Evolutionary conservation across 371 early-diverging fungal species (phyloP), one percentile per base, ranked within the genome.

Genomic region (Mortierella polycephala): DNA sequence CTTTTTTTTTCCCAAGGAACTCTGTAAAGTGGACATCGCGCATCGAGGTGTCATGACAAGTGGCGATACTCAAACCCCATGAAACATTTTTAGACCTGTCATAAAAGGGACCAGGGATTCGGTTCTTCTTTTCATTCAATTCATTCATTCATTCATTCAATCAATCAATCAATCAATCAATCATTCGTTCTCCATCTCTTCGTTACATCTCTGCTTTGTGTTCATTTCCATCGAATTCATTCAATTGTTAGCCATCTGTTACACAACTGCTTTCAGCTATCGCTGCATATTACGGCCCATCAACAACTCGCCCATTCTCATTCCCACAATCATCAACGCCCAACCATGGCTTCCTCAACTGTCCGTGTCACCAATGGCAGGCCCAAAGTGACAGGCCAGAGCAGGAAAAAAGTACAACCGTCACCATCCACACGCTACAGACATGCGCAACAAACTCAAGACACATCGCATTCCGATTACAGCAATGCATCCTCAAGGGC

Each of bases 401-500:
- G 14, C 39, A 53, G 57, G 42, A 61, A 55, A 56, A 60, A 47
- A 37, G 11, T 46, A 7, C 44, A 37, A 23, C 45, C 60, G 14
- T 37, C 10, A 16, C 49, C 61, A 30, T 30, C 30, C 2, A 51
- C 50, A 16, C 57, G 11, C 21, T 3, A 6, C 46, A 44, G 18
- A 6, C 45, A 21, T 7, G 54, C 64, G 30, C 51, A 66, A 7
- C 60, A 65, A 13, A 54, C 41, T 47, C 58, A 67, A 8, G 67
- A 70, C 16, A 21, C 67, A 12, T 75, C 76, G 2, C 63, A 67
- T n/a, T 76, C 76, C 12, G 71, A 64, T 49, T 50, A 57, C 12
- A 76, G 76, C 42, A 63, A 57, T 21, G 30, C 56, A n/a, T 67
- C 76, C 12, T 71, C 76, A 12, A 57, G 76, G 51, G 21, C 71